Evolutionary conservation across 2,329 filamentous ascomycete genomes (phyloP).

Genomic region (Alternaria arbusti): DNA sequence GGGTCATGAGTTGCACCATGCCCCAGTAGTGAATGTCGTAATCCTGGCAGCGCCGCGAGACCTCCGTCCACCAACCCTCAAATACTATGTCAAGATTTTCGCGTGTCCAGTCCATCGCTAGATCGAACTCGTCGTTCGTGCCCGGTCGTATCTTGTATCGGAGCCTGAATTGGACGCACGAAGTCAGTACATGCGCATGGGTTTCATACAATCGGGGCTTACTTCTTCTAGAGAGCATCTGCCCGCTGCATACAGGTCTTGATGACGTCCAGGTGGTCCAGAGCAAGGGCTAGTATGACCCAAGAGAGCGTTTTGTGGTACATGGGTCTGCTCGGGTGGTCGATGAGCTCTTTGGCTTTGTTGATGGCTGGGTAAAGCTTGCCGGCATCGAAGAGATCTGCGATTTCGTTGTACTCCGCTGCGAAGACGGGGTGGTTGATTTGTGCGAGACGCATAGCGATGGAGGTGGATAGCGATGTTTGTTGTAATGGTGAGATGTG

Average conservation of each 20-base stretch:
- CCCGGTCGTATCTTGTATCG: background rate
- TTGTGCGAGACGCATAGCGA: background rate
- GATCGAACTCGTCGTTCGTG: background rate
- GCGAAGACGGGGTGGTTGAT: background rate
- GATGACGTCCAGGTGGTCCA: background rate
- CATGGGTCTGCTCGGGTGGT: background rate
- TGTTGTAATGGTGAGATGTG: background rate
- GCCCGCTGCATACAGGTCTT: background rate
- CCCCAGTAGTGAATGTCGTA: background rate
- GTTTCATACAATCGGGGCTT: background rate
- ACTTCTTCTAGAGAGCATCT: background rate
- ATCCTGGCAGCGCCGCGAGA: background rate
- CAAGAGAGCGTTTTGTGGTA: background rate
- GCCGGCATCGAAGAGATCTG: background rate
- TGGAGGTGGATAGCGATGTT: background rate
- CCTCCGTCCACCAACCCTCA: background rate
- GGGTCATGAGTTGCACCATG: background rate
- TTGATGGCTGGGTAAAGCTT: background rate
- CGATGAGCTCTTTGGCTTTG: background rate
- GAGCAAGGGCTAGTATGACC: background rate
- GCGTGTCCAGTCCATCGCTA: background rate
- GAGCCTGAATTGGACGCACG: background rate
- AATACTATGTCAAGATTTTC: background rate
- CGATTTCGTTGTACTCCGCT: background rate
- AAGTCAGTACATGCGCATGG: background rate